Evolutionary conservation across 2,329 filamentous ascomycete species (phyloP), one percentile per base, ranked within the genome.

Genomic region (Apiospora sp.): DNA sequence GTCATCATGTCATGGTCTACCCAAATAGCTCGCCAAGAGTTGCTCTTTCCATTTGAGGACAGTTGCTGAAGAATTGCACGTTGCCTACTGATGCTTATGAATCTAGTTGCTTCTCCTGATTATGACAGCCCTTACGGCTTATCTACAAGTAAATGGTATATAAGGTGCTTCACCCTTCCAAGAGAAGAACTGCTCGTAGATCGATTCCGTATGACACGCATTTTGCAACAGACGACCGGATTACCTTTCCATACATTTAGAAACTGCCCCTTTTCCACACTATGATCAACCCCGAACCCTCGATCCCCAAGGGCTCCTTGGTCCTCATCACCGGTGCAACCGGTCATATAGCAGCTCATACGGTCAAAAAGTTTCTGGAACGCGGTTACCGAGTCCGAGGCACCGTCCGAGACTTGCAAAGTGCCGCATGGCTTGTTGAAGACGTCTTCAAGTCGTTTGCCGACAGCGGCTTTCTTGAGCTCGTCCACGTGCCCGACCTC

Each of bases 301-400:
- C 74, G 8, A 79, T 83, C 37, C 77, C 78, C 10, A 61, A 72
- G 7, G 80, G 79, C 13, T 81, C 80, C 2, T 75, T 73, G 58
- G 77, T 87, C 41, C 81, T 88, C 4, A 82, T 88, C 19, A 87
- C 85, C 0, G 86, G 86, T 8, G 83, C 80, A 1, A 87, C 82
- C 68, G 85, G 86, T 46, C 86, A 83, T 74, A 80, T 88, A 34
- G 85, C 79, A 37, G 82, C 82, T 8, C 83, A 87, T 61, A 77
- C 86, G 4, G 77, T 80, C 44, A 76, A 84, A n/a, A 77, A 83
- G 19, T 78, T 87, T 14, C 79, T 87, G 24, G 71, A 80, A 1
- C 77, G 78, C 4, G 85, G 85, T 19, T 87, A 82, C 74, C 75
- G 75, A 10, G 85, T 88, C 7, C 83, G 85, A 27, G 85, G 85